These are phyloP conservation scores for Sonneratia alba DNA, from an alignment of 345 rosid species.

Conservation along the genomic window DNA sequence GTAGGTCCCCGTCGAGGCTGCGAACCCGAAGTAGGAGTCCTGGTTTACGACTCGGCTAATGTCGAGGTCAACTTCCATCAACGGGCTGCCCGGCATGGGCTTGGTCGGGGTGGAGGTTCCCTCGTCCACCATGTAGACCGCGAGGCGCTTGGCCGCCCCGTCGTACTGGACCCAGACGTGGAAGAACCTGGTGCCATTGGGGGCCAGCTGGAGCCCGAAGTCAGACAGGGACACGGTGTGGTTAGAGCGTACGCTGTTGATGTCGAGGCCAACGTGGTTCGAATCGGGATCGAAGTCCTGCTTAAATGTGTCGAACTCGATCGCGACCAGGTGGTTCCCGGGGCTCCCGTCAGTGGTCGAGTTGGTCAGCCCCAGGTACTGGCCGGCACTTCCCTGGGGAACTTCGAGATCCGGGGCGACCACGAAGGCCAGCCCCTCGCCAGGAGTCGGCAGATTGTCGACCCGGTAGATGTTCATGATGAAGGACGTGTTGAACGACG, in stretches of 20 bases:
- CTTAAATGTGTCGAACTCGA: slow-evolving; percentile 49
- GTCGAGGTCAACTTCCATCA: slow-evolving; percentile 25
- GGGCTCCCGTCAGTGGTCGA: slow-evolving; percentile 20
- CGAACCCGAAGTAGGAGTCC: slow-evolving; percentile 44
- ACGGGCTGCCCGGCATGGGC: slow-evolving; percentile 22
- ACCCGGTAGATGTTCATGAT: slow-evolving; percentile 22
- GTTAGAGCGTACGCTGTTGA: slow-evolving; percentile 31
- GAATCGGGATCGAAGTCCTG: slow-evolving; percentile 49
- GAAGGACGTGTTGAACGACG: slow-evolving; percentile 32
- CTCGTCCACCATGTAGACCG: slow-evolving; percentile 31
- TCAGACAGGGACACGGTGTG: slow-evolving; percentile 19
- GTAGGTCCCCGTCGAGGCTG: slow-evolving; percentile 42
- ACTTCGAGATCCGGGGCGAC: slow-evolving; percentile 22
- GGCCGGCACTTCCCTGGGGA: slow-evolving; percentile 20
- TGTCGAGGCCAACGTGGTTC: slow-evolving; percentile 52
- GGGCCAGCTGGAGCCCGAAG: slow-evolving; percentile 29
- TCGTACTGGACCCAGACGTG: slow-evolving; percentile 41
- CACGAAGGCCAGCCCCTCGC: slow-evolving; percentile 32
- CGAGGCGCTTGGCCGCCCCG: slow-evolving; percentile 23
- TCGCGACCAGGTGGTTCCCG: slow-evolving; percentile 28
- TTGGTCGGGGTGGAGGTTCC: background rate
- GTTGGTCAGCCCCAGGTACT: slow-evolving; percentile 33
- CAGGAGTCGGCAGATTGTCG: background rate
- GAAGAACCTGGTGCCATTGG: slow-evolving; percentile 15
- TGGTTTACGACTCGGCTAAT: slow-evolving; percentile 24